Evolutionary conservation across 2,329 filamentous ascomycete species (phyloP), one percentile per base, ranked within the genome.

Genomic region (Claviceps africana): DNA sequence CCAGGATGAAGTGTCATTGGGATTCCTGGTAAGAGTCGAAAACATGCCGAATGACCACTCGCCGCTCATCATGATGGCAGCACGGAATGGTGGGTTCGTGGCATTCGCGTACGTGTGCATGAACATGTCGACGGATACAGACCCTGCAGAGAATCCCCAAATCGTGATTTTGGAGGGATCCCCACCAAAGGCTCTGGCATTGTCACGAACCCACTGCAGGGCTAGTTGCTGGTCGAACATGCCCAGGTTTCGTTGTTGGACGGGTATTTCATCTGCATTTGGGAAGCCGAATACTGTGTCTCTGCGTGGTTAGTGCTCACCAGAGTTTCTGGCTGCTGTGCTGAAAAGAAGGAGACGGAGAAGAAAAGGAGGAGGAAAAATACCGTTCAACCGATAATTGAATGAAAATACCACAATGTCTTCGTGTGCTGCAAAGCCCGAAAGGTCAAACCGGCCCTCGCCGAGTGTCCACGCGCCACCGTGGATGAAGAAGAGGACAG

Each of bases 231-330:
- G 59, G 45, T 64, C 61, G n/a, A 61, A 55, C 0, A 64, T 28
- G 4, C 62, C 59, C 9, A 64, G 55, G 33, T 64, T 65, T 7
- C 53, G 67, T 1, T 72, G 65, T 22, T 65, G 62, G 0, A 59
- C 57, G 2, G 65, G 53, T 10, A 73, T 64, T 42, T 72, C 64
- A 15, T 62, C 66, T 0, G 69, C 65, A 46, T 67, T 68, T 8
- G 76, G 60, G 55, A 78, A 79, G 2, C 74, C 74, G 45, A 64
- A 61, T 7, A 61, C 61, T 64, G 4, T 2, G 31, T 7, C 5
- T 10, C 5, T 1, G 9, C 51, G n/a, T 2, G n/a, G 19, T 48
- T 40, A 40, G 47, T 28, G 15, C 15, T 13, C 37, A 9, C n/a
- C 11, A 13, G 4, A 22, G n/a, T 11, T 19, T 13, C n/a, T n/a